These are phyloP conservation scores for Pelagophyceae sp. DNA, from an alignment of 352 stramenopile species.

Conservation along the genomic window DNA sequence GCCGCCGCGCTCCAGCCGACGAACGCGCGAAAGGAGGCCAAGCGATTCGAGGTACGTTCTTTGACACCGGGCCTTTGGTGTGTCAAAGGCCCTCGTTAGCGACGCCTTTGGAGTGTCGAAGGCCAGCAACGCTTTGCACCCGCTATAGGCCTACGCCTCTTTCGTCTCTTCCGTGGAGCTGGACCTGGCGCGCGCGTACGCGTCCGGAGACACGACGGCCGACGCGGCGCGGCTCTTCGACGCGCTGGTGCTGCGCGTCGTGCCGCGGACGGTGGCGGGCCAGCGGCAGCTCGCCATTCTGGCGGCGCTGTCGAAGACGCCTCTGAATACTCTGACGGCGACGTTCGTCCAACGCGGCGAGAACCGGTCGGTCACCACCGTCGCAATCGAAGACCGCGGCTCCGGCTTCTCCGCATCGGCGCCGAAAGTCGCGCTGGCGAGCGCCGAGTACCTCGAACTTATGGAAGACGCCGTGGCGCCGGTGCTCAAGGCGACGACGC, in stretches of 20 bases:
- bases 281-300: background rate
- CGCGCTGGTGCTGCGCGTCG: background rate
- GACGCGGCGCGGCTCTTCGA: background rate
- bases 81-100: too few species aligned
- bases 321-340: background rate
- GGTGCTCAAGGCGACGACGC: background rate
- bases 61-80: too few species aligned
- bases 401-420: background rate
- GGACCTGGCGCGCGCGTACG: background rate
- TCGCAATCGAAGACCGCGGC: background rate
- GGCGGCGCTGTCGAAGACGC: background rate
- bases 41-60: background rate
- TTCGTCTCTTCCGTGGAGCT: conserved; percentile 2
- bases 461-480: background rate
- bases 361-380: background rate
- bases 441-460: too few species aligned
- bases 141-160: background rate
- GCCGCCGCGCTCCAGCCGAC: background rate
- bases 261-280: background rate
- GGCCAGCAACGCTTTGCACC: too few species aligned
- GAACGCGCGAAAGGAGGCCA: background rate
- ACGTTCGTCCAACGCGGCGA: background rate
- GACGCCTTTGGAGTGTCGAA: too few species aligned
- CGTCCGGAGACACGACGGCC: too few species aligned
- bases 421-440: too few species aligned